Base-by-base conservation (phyloP, 257 asterid genomes). In the Euphrasia confusa region DNA sequence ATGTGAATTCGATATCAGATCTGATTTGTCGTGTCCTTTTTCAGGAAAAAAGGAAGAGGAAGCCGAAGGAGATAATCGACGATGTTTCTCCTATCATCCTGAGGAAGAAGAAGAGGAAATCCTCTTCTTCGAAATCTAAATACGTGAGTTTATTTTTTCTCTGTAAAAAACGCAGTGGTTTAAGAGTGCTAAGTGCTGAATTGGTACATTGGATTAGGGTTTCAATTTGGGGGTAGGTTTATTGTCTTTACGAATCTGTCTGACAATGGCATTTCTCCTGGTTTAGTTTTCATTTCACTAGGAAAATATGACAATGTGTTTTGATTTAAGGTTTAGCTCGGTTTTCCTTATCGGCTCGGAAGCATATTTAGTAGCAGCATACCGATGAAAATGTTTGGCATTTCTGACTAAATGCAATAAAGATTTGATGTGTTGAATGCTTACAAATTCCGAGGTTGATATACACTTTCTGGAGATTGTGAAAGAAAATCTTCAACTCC, bases 41-140 rank as follows among this genome's bases (percentile, higher is more conserved):
- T n/a, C 66, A 90, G 97, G 96, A 95, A 49, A 90, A 90, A 72
- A 77, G 97, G 65, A 90, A 76, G 75, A 83, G 97, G 84, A 90
- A 85, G 81, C 95, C 93, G 4, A 90, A 83, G 73, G 92, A 83
- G 82, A 72, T 85, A 54, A 73, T 77, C 55, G 90, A 90, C 66
- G 87, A 87, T 79, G 62, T 84, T 81, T 79, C 91, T 5, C 75
- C 85, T 7, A 64, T 81, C 54, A 1, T 72, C 64, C 61, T 77
- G 35, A 74, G 83, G 76, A 35, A 35, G 40, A 84, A 63, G 78
- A 83, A 67, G 82, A 83, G 65, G 77, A 86, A 74, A 65, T 35
- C 77, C 14, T 28, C 81, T 61, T 63, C 64, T 71, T 68, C 77
- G 17, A 77, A 76, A 75, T 66, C 84, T 7, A 79, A 71, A 33